Conservation (phyloP, 768 basidiomycete species). For the Pholiota microspora region DNA sequence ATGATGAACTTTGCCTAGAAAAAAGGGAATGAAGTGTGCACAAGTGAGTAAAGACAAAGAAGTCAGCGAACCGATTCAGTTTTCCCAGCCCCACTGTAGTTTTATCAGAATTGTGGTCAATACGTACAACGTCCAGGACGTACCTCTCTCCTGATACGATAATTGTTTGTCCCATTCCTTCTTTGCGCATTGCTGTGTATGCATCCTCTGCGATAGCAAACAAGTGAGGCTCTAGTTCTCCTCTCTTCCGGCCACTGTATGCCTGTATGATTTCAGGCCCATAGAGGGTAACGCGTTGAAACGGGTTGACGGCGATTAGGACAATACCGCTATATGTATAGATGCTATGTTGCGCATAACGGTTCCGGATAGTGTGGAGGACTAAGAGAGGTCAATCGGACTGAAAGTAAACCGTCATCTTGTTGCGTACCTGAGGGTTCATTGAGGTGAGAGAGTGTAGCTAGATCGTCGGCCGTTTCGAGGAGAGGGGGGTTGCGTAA, state of each 20-base stretch:
- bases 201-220: conserved; percentile 99
- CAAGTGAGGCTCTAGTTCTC: conserved; percentile 95
- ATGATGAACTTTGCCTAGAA: conserved; percentile 95
- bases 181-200: conserved; percentile 94
- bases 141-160: conserved; percentile 98
- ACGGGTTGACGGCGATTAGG: conserved; percentile 98
- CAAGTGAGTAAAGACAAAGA: not conserved
- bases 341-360: conserved; percentile 95
- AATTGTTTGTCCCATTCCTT: conserved; percentile 95
- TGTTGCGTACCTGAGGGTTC: conserved; percentile 83
- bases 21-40: not conserved
- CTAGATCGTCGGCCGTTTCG: conserved; percentile 97
- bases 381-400: conserved; percentile 45
- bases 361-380: conserved; percentile 93
- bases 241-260: conserved; percentile 87
- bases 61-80: conserved; percentile 80
- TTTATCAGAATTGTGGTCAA: conserved; percentile 13
- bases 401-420: not conserved
- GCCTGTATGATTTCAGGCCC: conserved; percentile 97
- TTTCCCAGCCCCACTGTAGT: conserved; percentile 93
- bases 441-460: conserved; percentile 96
- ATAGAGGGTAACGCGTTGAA: conserved; percentile 96
- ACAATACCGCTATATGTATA: conserved; percentile 99
- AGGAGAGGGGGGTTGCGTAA: conserved; percentile 94
- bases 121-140: conserved; percentile 25